These are phyloP conservation scores for Vitis amurensis DNA, from an alignment of 164 flowering plant species.

Conservation along the genomic window DNA sequence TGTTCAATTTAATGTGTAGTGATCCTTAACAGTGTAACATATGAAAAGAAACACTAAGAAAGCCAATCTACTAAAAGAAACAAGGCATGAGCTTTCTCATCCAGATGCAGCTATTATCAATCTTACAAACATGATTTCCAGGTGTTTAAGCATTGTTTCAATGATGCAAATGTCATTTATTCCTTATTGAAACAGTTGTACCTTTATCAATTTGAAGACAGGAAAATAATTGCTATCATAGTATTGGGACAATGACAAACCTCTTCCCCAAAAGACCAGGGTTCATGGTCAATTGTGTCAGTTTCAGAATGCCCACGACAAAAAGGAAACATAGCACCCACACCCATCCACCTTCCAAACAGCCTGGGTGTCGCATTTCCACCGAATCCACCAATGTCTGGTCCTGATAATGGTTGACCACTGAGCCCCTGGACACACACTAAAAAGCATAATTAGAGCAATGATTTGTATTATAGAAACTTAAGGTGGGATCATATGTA, in stretches of 20 bases:
- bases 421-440: conserved; percentile 63
- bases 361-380: conserved; percentile 88
- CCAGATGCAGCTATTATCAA: not conserved
- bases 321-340: conserved; percentile 86
- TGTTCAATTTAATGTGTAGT: not conserved
- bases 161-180: not conserved
- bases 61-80: not conserved
- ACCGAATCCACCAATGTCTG: conserved; percentile 93
- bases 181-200: not conserved
- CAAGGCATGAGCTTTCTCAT: not conserved
- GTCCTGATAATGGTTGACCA: conserved; percentile 89
- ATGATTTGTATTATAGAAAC: not conserved
- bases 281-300: conserved; percentile 77
- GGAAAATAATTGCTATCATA: too few relatives aligned
- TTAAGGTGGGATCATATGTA: not conserved
- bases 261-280: conserved; percentile 98
- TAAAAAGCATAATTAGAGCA: not conserved
- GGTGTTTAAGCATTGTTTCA: not conserved
- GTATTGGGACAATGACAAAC: conserved; percentile 28
- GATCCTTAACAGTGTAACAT: not conserved
- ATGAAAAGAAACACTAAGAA: not conserved
- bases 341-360: conserved; percentile 91
- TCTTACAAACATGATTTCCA: too few relatives aligned
- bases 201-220: not conserved
- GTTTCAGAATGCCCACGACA: conserved; percentile 65